Percentiles rank a stretch among this genome's conserved stretches.
phyloP scores from a whole-genome alignment of 2,329 filamentous ascomycete species.

The Colletotrichum cordylinicola region DNA sequence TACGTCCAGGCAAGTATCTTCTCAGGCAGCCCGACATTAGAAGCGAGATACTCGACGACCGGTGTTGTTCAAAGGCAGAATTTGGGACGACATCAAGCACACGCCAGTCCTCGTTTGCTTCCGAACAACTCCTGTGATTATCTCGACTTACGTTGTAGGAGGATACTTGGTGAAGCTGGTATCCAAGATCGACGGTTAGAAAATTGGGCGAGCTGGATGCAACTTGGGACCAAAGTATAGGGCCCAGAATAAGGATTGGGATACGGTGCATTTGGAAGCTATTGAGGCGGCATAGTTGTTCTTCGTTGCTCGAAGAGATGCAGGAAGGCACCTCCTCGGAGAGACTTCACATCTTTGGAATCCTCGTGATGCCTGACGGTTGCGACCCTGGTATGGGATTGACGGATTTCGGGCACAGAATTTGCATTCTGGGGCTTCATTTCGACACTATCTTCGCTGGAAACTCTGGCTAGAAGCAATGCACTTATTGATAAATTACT shows the following conservation, averaged over 20 bases:
- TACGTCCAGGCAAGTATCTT: not conserved
- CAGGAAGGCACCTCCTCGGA: not conserved
- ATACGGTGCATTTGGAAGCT: not conserved
- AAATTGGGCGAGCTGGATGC: not conserved
- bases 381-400: not conserved
- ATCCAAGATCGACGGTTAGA: not conserved
- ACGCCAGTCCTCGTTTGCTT: not conserved
- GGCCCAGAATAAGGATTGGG: not conserved
- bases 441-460: not conserved
- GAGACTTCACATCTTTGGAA: not conserved
- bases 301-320: not conserved
- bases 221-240: not conserved
- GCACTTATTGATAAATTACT: not conserved
- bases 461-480: not conserved
- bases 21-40: not conserved
- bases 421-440: not conserved
- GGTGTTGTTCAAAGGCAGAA: not conserved
- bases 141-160: not conserved
- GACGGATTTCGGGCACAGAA: not conserved
- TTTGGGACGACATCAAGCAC: not conserved
- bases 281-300: no score
- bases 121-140: not conserved
- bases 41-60: not conserved
- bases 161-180: not conserved
- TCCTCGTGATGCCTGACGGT: not conserved